These are phyloP conservation scores for Dactylellina drechsleri DNA, from an alignment of 2,329 filamentous ascomycete genomes.

Conservation along the genomic window DNA sequence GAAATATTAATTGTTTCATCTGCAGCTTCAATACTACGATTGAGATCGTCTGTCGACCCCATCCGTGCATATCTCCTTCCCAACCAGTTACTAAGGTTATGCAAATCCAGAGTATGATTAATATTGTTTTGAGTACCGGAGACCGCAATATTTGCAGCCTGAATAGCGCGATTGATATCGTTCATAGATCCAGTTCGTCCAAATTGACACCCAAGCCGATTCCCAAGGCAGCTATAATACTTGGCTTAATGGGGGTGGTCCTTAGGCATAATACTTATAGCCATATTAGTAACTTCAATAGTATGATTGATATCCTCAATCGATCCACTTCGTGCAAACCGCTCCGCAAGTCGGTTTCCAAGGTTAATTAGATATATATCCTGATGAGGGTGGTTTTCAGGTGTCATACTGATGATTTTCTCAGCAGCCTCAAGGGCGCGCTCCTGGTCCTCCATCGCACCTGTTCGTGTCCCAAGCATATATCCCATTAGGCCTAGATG, in stretches of 20 bases:
- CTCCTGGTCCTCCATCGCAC: too few relatives aligned
- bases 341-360: background rate
- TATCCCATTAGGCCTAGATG: too few relatives aligned
- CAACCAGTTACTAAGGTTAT: background rate
- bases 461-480: too few relatives aligned
- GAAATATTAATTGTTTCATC: too few relatives aligned
- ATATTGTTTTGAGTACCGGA: background rate
- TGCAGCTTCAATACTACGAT: too few relatives aligned
- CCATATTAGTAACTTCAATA: conserved; percentile 3
- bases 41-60: background rate
- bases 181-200: background rate
- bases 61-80: background rate
- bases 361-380: background rate
- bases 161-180: conserved; percentile 16
- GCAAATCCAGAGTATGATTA: background rate
- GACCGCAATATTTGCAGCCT: conserved; percentile 10
- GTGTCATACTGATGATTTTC: background rate
- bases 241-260: conserved; percentile 4
- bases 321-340: too few relatives aligned
- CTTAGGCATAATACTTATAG: background rate
- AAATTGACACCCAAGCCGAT: conserved; percentile 3
- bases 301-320: conserved; percentile 30
- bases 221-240: conserved; percentile 3
- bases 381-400: background rate
- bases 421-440: conserved; percentile 11